phyloP scores from a whole-genome alignment of 208 protist genomes.

The Leishmania tropica region DNA sequence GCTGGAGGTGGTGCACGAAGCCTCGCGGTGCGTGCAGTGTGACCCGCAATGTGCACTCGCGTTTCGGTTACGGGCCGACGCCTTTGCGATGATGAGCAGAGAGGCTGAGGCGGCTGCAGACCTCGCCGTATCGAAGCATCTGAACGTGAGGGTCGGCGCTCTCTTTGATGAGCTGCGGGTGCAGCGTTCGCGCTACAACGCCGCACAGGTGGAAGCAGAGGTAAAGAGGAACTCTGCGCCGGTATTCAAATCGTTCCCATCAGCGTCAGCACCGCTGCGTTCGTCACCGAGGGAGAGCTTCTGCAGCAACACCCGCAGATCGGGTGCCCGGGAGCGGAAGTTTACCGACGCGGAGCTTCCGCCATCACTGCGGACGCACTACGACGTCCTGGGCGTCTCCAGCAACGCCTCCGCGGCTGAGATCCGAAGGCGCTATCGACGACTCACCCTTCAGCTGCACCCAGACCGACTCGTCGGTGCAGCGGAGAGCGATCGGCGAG shows the following conservation, averaged over 20 bases:
- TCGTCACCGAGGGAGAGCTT: background rate
- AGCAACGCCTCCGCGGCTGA: conserved; percentile 38
- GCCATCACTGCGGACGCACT: conserved; percentile 38
- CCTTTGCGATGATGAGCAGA: conserved; percentile 30
- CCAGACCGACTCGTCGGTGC: conserved; percentile 74
- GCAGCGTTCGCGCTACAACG: conserved; percentile 22
- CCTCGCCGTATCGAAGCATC: conserved; percentile 34
- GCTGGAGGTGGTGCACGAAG: conserved; percentile 63
- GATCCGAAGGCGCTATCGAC: conserved; percentile 65
- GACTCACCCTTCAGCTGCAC: conserved; percentile 74
- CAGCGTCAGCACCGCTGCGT: background rate
- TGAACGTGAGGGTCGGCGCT: conserved; percentile 39
- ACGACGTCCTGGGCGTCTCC: conserved; percentile 65
- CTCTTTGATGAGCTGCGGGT: conserved; percentile 43
- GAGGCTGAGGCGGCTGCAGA: conserved; percentile 54
- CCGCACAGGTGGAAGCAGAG: background rate
- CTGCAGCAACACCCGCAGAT: background rate
- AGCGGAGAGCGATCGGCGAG: conserved; percentile 33
- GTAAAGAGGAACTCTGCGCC: conserved; percentile 5
- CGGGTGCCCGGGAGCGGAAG: background rate
- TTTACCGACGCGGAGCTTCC: background rate
- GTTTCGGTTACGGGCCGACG: conserved; percentile 58
- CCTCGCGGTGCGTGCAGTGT: conserved; percentile 45
- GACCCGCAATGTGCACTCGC: conserved; percentile 49
- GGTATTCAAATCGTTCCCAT: background rate